Percentiles rank a stretch among this genome's conserved stretches.
These are phyloP conservation scores for Fagopyrum tataricum DNA, from an alignment of 148 eudicot species.

Conservation along the genomic window DNA sequence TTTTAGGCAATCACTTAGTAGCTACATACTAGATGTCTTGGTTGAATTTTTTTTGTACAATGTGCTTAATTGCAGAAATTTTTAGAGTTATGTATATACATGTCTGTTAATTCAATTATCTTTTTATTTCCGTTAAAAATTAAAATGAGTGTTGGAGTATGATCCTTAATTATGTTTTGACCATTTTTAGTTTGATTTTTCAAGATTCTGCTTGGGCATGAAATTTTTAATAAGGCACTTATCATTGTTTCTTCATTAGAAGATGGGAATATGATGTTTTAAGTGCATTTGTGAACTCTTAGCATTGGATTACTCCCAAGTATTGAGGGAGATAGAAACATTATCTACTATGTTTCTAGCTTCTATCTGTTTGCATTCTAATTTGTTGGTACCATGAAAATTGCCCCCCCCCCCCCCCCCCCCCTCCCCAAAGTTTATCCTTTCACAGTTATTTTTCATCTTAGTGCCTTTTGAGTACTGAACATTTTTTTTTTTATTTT, in stretches of 20 bases:
- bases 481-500: constrained; percentile 4
- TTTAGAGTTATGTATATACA: background rate
- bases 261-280: too few relatives aligned
- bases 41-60: too few relatives aligned
- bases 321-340: background rate
- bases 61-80: too few relatives aligned
- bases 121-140: background rate
- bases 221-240: too few relatives aligned
- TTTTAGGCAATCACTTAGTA: too few relatives aligned
- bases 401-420: background rate
- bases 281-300: background rate
- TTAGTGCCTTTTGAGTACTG: background rate
- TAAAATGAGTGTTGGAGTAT: background rate
- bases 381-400: background rate
- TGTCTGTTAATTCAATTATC: background rate
- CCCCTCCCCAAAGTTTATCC: background rate
- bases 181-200: too few relatives aligned
- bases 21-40: too few relatives aligned
- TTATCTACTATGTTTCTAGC: background rate
- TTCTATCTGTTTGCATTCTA: background rate
- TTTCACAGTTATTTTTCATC: background rate
- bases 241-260: too few relatives aligned
- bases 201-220: too few relatives aligned
- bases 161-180: background rate
- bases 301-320: background rate